Conservation (phyloP, 805 yeast species). For the Metschnikowia henanensis region DNA sequence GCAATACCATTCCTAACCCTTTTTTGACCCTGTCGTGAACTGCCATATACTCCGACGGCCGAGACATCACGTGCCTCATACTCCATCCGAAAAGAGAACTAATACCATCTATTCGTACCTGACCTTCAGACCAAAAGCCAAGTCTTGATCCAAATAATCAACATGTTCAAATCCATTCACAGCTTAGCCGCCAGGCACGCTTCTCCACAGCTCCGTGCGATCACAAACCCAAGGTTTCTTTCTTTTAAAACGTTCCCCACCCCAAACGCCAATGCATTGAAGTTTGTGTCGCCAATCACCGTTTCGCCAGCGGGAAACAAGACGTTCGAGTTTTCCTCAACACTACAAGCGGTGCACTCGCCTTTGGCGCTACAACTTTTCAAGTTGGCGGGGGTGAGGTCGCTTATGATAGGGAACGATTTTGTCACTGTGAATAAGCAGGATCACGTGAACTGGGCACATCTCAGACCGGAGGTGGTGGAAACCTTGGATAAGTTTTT, state of each 20-base stretch:
- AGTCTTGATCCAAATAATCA: no score
- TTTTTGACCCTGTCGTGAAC: no score
- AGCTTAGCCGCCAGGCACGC: conserved; percentile 11
- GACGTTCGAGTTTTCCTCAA: conserved; percentile 53
- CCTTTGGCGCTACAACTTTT: conserved; percentile 64
- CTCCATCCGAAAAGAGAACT: no score
- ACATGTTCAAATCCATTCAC: not conserved
- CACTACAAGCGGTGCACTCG: conserved; percentile 57
- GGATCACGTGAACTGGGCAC: conserved; percentile 60
- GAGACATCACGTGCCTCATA: no score
- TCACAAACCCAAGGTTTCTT: conserved; percentile 23
- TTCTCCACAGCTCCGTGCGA: not conserved
- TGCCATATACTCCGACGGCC: no score
- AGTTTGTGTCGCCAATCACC: conserved; percentile 54
- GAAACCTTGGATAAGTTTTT: conserved; percentile 57
- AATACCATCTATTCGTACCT: no score
- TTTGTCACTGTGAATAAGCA: conserved; percentile 73
- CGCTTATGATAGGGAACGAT: conserved; percentile 72
- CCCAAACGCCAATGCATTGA: conserved; percentile 75
- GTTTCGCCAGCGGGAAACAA: conserved; percentile 47
- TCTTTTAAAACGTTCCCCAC: conserved; percentile 54
- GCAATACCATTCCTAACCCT: no score
- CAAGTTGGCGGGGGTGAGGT: conserved; percentile 61
- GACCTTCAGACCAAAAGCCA: no score
- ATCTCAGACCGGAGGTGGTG: conserved; percentile 54